Conservation (phyloP, 768 basidiomycete species). For the Mycena epipterygia region DNA sequence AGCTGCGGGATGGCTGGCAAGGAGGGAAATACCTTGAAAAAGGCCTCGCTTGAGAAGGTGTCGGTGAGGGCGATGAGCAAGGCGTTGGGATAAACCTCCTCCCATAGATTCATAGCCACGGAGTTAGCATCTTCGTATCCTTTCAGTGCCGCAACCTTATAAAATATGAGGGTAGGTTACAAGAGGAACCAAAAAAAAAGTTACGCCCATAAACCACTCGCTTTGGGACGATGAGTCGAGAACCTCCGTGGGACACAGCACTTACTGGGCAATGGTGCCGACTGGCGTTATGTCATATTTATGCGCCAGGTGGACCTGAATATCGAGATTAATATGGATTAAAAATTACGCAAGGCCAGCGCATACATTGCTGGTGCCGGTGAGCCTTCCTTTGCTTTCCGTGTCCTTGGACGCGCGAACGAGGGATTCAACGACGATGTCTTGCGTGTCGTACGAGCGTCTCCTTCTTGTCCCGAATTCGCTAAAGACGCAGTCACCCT, state of each 20-base stretch:
- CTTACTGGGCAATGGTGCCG: slow-evolving; percentile 91
- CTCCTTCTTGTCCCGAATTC: slow-evolving; percentile 92
- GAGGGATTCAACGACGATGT: slow-evolving; percentile 79
- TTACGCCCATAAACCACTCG: slow-evolving; percentile 94
- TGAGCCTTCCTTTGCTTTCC: slow-evolving; percentile 66
- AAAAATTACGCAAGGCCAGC: background rate
- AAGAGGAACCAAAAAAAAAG: slow-evolving; percentile 37
- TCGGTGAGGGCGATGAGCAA: slow-evolving; percentile 90
- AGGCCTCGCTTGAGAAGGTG: slow-evolving; percentile 90
- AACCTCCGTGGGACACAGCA: slow-evolving; percentile 30
- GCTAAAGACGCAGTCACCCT: slow-evolving; percentile 77
- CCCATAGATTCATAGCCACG: slow-evolving; percentile 88
- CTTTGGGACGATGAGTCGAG: slow-evolving; percentile 52
- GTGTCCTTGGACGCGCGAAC: slow-evolving; percentile 71
- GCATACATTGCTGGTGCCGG: slow-evolving; percentile 92
- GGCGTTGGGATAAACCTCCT: slow-evolving; percentile 72
- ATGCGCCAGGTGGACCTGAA: slow-evolving; percentile 88
- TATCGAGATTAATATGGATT: slow-evolving; percentile 8
- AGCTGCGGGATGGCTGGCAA: background rate
- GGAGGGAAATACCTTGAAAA: slow-evolving; percentile 75
- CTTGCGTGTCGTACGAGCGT: slow-evolving; percentile 81
- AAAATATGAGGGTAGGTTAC: slow-evolving; percentile 6
- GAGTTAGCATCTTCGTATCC: slow-evolving; percentile 87
- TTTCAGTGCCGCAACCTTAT: slow-evolving; percentile 84
- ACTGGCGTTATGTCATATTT: slow-evolving; percentile 75